A percentile compares a stretch with the other conserved stretches of the same genome.
Conservation (phyloP, 208 protist genomes). For the Leishmania gerbilli region DNA sequence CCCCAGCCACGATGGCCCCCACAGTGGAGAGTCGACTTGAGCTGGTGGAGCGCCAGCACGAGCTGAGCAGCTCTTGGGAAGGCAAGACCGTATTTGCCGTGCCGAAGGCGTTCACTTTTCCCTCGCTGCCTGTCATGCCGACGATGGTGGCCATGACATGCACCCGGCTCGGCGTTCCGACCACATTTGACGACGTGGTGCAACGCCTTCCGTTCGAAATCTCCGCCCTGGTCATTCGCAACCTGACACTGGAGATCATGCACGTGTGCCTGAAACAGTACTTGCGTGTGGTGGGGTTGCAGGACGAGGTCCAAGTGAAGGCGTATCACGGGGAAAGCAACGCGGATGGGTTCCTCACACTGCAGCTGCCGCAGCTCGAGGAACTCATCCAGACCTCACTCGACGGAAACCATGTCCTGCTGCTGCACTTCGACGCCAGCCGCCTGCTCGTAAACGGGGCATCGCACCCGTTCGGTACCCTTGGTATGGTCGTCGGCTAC, state of each 20-base stretch:
- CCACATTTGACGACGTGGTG: slow-evolving; percentile 83
- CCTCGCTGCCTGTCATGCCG: slow-evolving; percentile 66
- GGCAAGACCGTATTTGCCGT: slow-evolving; percentile 13
- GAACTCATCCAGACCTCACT: slow-evolving; percentile 45
- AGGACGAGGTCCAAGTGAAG: slow-evolving; percentile 43
- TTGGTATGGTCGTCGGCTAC: slow-evolving; percentile 70
- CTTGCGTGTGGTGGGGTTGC: slow-evolving; percentile 40
- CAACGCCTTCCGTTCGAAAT: slow-evolving; percentile 76
- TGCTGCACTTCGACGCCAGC: slow-evolving; percentile 64
- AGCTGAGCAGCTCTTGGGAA: slow-evolving; percentile 28
- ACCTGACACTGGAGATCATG: slow-evolving; percentile 78
- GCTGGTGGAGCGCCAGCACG: slow-evolving; percentile 58
- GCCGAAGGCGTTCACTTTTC: slow-evolving; percentile 56
- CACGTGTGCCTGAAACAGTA: slow-evolving; percentile 72
- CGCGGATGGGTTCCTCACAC: slow-evolving; percentile 27
- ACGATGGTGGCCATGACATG: slow-evolving; percentile 85
- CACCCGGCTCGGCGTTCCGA: slow-evolving; percentile 51
- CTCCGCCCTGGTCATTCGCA: slow-evolving; percentile 73
- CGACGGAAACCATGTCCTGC: slow-evolving; percentile 38
- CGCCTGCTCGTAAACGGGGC: slow-evolving; percentile 70
- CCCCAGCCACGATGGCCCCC: slow-evolving; percentile 50
- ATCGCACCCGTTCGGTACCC: slow-evolving; percentile 68
- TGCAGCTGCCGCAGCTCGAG: slow-evolving; percentile 53
- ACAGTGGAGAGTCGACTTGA: slow-evolving; percentile 70
- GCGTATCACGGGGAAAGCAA: slow-evolving; percentile 64